Percentiles rank a stretch among this genome's conserved stretches.
phyloP scores from a whole-genome alignment of 2,329 filamentous ascomycete species.

The Bipolaris victoriae region DNA sequence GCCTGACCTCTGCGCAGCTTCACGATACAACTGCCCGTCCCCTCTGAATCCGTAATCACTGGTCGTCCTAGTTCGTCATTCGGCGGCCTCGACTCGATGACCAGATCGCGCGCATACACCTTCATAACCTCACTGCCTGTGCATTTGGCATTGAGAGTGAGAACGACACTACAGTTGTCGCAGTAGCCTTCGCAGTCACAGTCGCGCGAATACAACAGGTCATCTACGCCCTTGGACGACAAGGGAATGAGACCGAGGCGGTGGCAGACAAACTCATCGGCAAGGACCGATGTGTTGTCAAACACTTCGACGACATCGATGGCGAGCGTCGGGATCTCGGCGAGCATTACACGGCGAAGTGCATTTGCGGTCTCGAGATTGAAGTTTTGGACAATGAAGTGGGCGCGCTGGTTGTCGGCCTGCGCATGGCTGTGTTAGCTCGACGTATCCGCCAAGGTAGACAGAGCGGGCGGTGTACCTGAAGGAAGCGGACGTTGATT shows the following conservation, averaged over 20 bases:
- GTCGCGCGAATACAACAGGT: conserved; percentile 85
- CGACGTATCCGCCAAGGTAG: conserved; percentile 4
- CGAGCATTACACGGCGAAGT: conserved; percentile 85
- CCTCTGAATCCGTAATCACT: conserved; percentile 81
- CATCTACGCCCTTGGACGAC: conserved; percentile 79
- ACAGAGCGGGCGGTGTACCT: conserved; percentile 40
- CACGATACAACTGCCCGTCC: conserved; percentile 82
- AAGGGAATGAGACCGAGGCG: conserved; percentile 89
- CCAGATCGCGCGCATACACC: conserved; percentile 88
- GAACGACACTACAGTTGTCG: conserved; percentile 84
- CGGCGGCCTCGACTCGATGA: conserved; percentile 71
- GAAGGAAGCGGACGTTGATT: conserved; percentile 48
- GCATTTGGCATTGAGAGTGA: conserved; percentile 85
- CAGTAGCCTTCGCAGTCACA: conserved; percentile 97
- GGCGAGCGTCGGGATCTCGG: conserved; percentile 91
- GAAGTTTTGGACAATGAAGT: conserved; percentile 89
- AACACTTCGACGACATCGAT: conserved; percentile 95
- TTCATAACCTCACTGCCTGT: conserved; percentile 87
- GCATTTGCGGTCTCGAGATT: conserved; percentile 93
- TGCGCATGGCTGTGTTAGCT: conserved; percentile 50
- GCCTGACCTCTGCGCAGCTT: conserved; percentile 92
- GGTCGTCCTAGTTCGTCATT: conserved; percentile 80
- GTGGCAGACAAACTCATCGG: conserved; percentile 95
- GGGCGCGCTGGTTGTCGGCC: conserved; percentile 80
- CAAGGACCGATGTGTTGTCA: conserved; percentile 91